Percentiles rank a stretch among this genome's conserved stretches.
These are phyloP conservation scores for Acacia acuminata DNA, from an alignment of 306 rosid species.

Conservation along the genomic window DNA sequence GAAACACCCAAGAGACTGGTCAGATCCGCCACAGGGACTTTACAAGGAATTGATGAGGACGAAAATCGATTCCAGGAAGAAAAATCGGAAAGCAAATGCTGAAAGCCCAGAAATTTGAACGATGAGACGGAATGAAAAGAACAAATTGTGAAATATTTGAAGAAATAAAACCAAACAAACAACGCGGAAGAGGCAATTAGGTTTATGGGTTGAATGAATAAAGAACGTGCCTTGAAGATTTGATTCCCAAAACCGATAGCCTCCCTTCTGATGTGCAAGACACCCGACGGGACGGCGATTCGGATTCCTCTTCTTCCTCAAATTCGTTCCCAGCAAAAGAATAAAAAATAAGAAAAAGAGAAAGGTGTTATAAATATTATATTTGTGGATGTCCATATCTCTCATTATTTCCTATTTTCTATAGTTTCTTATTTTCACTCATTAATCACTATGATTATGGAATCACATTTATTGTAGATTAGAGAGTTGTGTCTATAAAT, in stretches of 20 bases:
- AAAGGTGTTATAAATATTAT: too few species aligned
- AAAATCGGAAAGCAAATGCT: constrained; percentile 30
- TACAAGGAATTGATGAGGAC: constrained; percentile 31
- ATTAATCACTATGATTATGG: too few species aligned
- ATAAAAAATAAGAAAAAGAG: neutral
- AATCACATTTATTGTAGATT: too few species aligned
- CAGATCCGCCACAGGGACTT: constrained; percentile 34
- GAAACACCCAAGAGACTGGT: constrained; percentile 31
- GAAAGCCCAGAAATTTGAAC: constrained; percentile 2
- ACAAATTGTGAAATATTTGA: neutral
- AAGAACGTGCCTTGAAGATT: constrained; percentile 19
- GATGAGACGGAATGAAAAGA: neutral
- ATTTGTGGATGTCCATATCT: too few species aligned
- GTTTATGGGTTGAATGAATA: neutral
- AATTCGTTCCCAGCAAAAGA: neutral
- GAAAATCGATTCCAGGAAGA: constrained; percentile 26
- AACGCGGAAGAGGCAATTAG: neutral
- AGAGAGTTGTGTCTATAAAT: too few species aligned
- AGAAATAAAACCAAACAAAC: neutral
- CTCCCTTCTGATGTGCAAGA: constrained; percentile 48
- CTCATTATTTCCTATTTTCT: too few species aligned
- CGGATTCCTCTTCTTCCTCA: constrained; percentile 34
- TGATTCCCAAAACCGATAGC: constrained; percentile 16
- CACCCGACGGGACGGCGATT: constrained; percentile 39
- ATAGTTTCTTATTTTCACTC: too few species aligned